Evolutionary conservation across 2,329 filamentous ascomycete genomes (phyloP).

Genomic region (Fusarium robinianum): DNA sequence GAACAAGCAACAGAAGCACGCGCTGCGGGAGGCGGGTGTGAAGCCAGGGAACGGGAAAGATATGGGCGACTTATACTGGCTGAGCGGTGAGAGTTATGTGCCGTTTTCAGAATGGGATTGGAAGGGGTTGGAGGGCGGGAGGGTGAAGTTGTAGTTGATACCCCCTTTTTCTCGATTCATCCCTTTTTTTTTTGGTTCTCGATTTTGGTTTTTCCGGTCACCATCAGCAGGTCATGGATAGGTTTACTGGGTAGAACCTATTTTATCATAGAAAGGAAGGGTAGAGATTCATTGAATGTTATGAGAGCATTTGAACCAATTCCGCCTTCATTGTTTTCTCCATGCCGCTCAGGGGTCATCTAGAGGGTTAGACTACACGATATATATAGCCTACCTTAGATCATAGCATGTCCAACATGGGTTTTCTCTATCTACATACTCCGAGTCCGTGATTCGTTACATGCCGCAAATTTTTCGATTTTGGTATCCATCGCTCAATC

Average conservation of each 20-base stretch:
- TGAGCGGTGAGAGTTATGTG: constrained; percentile 68
- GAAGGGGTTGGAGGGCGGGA: constrained; percentile 67
- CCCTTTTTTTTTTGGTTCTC: too few species aligned
- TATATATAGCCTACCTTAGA: constrained; percentile 5
- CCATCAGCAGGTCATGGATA: too few species aligned
- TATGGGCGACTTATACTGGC: constrained; percentile 63
- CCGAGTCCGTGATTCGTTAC: constrained; percentile 27
- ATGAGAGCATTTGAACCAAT: too few species aligned
- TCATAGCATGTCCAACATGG: constrained; percentile 17
- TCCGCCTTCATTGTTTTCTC: too few species aligned
- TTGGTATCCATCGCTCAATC: constrained; percentile 16
- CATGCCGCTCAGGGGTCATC: too few species aligned
- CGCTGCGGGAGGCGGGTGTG: constrained; percentile 73
- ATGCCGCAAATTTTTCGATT: constrained; percentile 25
- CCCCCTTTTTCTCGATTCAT: too few species aligned
- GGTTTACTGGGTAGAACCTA: too few species aligned
- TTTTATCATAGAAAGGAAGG: too few species aligned
- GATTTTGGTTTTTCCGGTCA: too few species aligned
- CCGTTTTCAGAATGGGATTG: constrained; percentile 71
- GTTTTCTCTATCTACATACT: constrained; percentile 24
- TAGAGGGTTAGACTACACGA: constrained; percentile 17
- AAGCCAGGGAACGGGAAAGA: constrained; percentile 58
- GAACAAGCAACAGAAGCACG: constrained; percentile 85
- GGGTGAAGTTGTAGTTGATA: constrained; percentile 65
- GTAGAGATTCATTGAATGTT: too few species aligned